phyloP scores from a whole-genome alignment of 2,329 filamentous ascomycete species.

The Calonectria pseudoreteaudii region DNA sequence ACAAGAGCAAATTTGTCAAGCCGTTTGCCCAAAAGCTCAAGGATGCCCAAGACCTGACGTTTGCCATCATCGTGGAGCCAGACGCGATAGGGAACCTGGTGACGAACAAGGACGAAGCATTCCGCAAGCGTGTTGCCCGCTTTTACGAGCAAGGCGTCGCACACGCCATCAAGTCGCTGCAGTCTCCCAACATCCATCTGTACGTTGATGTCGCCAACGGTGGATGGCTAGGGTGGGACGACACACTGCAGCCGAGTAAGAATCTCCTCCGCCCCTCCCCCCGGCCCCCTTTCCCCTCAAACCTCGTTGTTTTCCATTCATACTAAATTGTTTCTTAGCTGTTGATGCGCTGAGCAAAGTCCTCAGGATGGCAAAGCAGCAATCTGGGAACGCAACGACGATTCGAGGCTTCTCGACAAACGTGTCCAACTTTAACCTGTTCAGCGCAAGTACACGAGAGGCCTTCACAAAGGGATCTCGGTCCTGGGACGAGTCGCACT shows the following conservation, averaged over 20 bases:
- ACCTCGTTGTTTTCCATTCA: neutral
- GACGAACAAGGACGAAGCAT: neutral
- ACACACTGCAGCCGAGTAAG: conserved; percentile 15
- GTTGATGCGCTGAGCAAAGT: conserved; percentile 5
- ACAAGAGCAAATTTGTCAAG: conserved; percentile 11
- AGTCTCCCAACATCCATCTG: conserved; percentile 10
- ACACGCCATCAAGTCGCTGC: conserved; percentile 13
- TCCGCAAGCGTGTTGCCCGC: neutral
- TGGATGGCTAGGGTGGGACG: conserved; percentile 16
- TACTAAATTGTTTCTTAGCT: neutral
- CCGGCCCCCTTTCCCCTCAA: too few species aligned
- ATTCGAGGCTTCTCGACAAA: conserved; percentile 22
- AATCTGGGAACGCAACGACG: neutral
- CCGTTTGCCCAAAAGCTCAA: conserved; percentile 13
- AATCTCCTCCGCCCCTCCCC: neutral
- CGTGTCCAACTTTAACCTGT: conserved; percentile 21
- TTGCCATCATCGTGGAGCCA: conserved; percentile 19
- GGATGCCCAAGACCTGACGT: neutral
- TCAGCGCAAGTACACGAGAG: neutral
- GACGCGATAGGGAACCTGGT: conserved; percentile 19
- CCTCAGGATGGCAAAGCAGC: neutral
- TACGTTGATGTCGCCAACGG: conserved; percentile 19
- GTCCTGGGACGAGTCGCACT: conserved; percentile 21
- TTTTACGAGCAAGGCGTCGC: conserved; percentile 15
- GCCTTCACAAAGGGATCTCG: neutral